Conservation (phyloP, 2,329 filamentous ascomycete species). For the Cladosporium velox region DNA sequence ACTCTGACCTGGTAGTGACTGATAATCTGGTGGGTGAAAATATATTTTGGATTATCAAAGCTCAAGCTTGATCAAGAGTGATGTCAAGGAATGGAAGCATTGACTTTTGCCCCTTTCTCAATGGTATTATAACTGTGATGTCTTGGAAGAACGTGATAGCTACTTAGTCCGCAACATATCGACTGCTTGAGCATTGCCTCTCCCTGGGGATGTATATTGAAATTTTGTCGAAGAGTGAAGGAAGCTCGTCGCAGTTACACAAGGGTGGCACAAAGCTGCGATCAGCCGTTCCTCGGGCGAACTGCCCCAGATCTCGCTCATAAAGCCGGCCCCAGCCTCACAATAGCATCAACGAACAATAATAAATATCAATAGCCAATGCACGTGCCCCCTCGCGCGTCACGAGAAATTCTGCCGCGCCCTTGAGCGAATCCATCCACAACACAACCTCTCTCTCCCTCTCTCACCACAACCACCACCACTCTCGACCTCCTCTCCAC, state of each 20-base stretch:
- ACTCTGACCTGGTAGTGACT: background rate
- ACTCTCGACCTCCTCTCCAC: background rate
- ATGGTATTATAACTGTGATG: background rate
- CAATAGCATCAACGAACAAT: background rate
- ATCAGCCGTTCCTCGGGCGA: background rate
- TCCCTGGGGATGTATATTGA: background rate
- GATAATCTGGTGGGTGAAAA: background rate
- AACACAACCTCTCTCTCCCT: background rate
- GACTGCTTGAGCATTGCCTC: background rate
- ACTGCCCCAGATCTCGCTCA: background rate
- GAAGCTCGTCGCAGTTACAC: background rate
- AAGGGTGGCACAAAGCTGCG: background rate
- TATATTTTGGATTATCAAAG: background rate
- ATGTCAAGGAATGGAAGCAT: background rate
- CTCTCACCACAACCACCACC: background rate
- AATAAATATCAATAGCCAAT: background rate
- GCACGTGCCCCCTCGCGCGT: slow-evolving; percentile 7
- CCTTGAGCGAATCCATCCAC: background rate
- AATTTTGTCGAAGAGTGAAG: background rate
- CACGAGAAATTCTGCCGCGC: background rate
- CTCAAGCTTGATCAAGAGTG: background rate
- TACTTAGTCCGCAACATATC: background rate
- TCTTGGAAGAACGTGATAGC: background rate
- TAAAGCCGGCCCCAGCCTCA: background rate
- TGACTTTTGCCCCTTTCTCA: background rate